These are phyloP conservation scores for Cladosporium austrohemisphaericum DNA, from an alignment of 2,329 filamentous ascomycete species.

Conservation along the genomic window DNA sequence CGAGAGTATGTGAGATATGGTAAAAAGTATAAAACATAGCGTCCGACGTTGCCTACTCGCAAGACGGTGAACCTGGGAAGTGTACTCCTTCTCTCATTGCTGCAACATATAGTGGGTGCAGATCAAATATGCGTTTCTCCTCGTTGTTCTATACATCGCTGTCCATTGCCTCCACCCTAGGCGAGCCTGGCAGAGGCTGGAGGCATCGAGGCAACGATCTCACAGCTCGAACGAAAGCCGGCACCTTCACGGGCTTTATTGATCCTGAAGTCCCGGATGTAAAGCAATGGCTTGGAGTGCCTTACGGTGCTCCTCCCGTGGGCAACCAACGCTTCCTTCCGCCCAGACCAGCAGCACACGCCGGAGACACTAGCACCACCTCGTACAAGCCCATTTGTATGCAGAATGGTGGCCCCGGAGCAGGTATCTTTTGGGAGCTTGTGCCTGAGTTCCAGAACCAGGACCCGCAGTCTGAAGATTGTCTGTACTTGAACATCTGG, in stretches of 20 bases:
- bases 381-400: conserved; percentile 17
- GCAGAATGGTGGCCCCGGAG: conserved; percentile 15
- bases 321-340: conserved; percentile 7
- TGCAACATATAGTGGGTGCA: too few relatives aligned
- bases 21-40: too few relatives aligned
- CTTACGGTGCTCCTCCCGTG: conserved; percentile 6
- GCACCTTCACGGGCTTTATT: conserved; percentile 4
- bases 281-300: conserved; percentile 8
- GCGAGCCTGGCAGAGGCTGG: background rate
- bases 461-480: conserved; percentile 36
- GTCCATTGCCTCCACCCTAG: background rate
- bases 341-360: background rate
- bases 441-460: conserved; percentile 17
- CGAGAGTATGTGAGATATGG: too few relatives aligned
- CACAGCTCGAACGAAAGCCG: conserved; percentile 9
- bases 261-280: background rate
- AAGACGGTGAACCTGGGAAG: too few relatives aligned
- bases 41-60: too few relatives aligned
- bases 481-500: conserved; percentile 46
- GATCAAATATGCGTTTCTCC: too few relatives aligned
- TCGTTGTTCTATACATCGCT: too few relatives aligned
- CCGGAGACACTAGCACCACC: conserved; percentile 10
- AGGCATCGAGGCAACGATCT: background rate
- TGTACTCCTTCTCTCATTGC: too few relatives aligned
- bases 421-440: conserved; percentile 16